These are phyloP conservation scores for Cryptosporidium felis DNA, from an alignment of 169 alveolate species.

Conservation along the genomic window DNA sequence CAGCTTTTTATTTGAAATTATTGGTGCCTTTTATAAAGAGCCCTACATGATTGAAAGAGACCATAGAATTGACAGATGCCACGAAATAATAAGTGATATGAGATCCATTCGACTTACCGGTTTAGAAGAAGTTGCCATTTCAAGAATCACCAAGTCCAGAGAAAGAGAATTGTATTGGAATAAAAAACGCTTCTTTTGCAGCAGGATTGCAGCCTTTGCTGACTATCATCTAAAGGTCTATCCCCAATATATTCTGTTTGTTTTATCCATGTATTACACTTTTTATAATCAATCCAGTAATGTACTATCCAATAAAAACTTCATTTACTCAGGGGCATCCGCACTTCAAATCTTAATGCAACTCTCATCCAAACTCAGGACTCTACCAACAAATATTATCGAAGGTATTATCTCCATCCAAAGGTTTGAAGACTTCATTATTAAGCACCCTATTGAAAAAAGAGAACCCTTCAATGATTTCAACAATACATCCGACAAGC, in stretches of 20 bases:
- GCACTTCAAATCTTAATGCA: slow-evolving; percentile 61
- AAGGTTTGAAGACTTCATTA: slow-evolving; percentile 34
- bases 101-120: slow-evolving; percentile 52
- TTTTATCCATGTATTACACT: slow-evolving; percentile 4
- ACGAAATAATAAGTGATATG: slow-evolving; percentile 52
- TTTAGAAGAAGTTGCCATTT: slow-evolving; percentile 57
- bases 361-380: slow-evolving; percentile 44
- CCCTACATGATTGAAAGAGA: slow-evolving; percentile 64
- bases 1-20: slow-evolving; percentile 55
- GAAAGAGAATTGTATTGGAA: slow-evolving; percentile 49
- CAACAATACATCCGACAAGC: background rate
- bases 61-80: slow-evolving; percentile 64
- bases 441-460: slow-evolving; percentile 26
- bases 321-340: slow-evolving; percentile 39
- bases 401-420: slow-evolving; percentile 60
- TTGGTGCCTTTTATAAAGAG: slow-evolving; percentile 57
- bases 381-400: slow-evolving; percentile 58
- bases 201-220: slow-evolving; percentile 51
- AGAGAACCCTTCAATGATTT: background rate
- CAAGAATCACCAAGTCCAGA: slow-evolving; percentile 60
- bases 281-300: background rate
- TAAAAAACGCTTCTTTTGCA: slow-evolving; percentile 45
- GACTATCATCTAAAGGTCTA: slow-evolving; percentile 57
- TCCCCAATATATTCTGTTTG: slow-evolving; percentile 44
- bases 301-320: background rate